phyloP scores from a whole-genome alignment of 202 grass and related monocot species.

The Zizania palustris region DNA sequence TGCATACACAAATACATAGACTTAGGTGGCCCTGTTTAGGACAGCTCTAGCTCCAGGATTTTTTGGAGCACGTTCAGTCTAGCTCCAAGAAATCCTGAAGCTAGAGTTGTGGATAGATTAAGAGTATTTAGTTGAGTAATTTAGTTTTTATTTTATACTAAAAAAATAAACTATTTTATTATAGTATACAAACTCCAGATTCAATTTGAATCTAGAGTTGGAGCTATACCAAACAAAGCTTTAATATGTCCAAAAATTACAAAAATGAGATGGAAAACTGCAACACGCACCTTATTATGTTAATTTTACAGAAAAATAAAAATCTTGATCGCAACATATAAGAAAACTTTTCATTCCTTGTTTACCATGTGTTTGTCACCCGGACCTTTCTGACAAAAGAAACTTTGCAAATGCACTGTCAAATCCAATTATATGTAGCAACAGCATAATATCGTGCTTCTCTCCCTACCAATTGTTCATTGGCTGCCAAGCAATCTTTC shows the following conservation, averaged over 20 bases:
- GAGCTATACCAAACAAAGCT: too few relatives aligned
- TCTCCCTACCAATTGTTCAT: conserved; percentile 22
- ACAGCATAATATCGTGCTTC: conserved; percentile 19
- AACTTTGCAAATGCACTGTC: conserved; percentile 1
- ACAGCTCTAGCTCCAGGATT: too few relatives aligned
- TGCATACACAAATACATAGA: too few relatives aligned
- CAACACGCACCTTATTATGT: neutral
- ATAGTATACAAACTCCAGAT: too few relatives aligned
- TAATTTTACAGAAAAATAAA: neutral
- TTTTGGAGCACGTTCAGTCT: too few relatives aligned
- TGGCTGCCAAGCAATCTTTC: neutral
- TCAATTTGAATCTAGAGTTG: too few relatives aligned
- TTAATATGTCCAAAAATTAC: neutral
- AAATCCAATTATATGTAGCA: conserved; percentile 18
- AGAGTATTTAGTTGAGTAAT: too few relatives aligned
- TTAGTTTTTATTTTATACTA: too few relatives aligned
- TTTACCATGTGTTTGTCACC: neutral
- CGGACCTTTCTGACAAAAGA: conserved; percentile 2
- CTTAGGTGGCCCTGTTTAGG: too few relatives aligned
- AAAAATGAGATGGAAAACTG: neutral
- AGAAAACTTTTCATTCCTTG: neutral
- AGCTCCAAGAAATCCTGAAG: too few relatives aligned
- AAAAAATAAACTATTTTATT: too few relatives aligned
- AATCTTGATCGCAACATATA: neutral
- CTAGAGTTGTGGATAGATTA: too few relatives aligned